Base-by-base conservation (phyloP, 305 asterid genomes). In the Stenogyne calaminthoides region DNA sequence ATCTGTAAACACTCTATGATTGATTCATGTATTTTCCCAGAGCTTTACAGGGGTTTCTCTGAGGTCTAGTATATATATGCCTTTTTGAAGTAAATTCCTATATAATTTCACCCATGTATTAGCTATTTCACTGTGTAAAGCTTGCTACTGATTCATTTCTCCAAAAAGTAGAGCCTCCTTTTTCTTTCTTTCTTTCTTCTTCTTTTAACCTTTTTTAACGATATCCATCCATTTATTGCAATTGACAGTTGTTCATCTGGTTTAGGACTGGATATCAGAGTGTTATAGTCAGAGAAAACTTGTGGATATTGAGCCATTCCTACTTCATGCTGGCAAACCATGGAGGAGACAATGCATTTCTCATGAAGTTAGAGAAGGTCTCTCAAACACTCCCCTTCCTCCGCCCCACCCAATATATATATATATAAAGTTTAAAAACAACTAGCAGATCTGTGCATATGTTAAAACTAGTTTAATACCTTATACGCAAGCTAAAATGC, bases 281-380 rank as follows among this genome's bases (percentile, higher is more conserved):
- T 91, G 97, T 80, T 84, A 91, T 72, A 78, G 22, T 58, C 84
- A 85, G 69, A 86, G 55, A 77, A 88, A 88, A 74, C 96, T 90
- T 59, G 91, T 88, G 62, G 97, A 88, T 20, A 88, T 94, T 44
- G 97, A 91, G 76, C 81, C 88, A 14, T 85, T 82, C 75, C 76
- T 91, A 68, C 81, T 94, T 86, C 86, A 91, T 85, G 95, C 93
- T 81, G 99, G 99, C 74, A 91, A 94, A 82, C 97, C 97, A 59
- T 94, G 99, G 97, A 90, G 85, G 83, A 76, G 70, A 76, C 95
- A 80, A 62, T 59, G 72, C 51, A 64, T 67, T 57, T 77, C 90
- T 40, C 77, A 55, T 75, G 86, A 84, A 81, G 78, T 83, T 60
- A 61, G 70, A 64, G 80, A 88, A 82, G 97, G 93, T 91, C 70